Conservation (phyloP, 345 rosid species). For the Draba incana region DNA sequence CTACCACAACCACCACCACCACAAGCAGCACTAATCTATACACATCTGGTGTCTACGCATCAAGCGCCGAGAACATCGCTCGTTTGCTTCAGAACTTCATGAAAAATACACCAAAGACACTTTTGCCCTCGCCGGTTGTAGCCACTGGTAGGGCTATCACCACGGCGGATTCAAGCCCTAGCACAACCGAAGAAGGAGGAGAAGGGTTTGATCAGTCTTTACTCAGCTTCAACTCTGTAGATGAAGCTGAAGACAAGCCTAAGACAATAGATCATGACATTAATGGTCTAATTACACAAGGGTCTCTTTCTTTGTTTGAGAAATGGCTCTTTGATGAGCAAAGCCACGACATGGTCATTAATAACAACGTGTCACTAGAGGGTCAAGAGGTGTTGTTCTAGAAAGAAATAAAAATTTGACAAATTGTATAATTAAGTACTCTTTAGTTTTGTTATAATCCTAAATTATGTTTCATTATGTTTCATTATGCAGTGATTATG, state of each 20-base stretch:
- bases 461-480: conserved; percentile 14
- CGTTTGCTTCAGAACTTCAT: conserved; percentile 68
- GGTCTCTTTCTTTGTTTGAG: conserved; percentile 61
- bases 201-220: conserved; percentile 47
- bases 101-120: conserved; percentile 48
- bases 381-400: conserved; percentile 47
- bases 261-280: conserved; percentile 45
- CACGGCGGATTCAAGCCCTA: conserved; percentile 38
- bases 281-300: conserved; percentile 42
- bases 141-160: conserved; percentile 42
- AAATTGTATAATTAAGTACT: conserved; percentile 33
- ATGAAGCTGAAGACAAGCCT: conserved; percentile 47
- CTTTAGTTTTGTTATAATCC: conserved; percentile 26
- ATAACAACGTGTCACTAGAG: conserved; percentile 45
- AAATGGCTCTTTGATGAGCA: conserved; percentile 79
- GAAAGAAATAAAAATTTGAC: conserved; percentile 4
- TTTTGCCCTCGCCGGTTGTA: conserved; percentile 27
- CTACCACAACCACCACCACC: conserved; percentile 33
- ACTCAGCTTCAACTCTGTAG: conserved; percentile 55
- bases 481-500: conserved; percentile 23
- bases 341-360: conserved; percentile 44
- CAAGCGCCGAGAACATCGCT: conserved; percentile 73
- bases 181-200: conserved; percentile 36
- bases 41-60: conserved; percentile 52
- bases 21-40: conserved; percentile 25